A percentile compares a stretch with the other conserved stretches of the same genome.
Evolutionary conservation across 1,284 basidiomycete species (phyloP).

Genomic region (Apiotrichum porosum): DNA sequence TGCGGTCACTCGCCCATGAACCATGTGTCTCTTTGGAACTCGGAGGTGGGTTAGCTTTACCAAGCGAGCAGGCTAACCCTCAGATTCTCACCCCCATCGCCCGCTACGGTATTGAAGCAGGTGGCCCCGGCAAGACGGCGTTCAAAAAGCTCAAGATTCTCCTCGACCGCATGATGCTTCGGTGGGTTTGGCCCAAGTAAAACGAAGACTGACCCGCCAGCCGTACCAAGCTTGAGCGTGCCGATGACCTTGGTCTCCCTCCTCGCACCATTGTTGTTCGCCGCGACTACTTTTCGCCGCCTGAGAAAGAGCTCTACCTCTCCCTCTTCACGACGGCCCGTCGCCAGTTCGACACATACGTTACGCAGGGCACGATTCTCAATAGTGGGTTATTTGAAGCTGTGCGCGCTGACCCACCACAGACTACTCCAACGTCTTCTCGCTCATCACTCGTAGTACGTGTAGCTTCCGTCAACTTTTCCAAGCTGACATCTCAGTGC

Average conservation of each 20-base stretch:
- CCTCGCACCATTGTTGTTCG: constrained; percentile 87
- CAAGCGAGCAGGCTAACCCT: too few species aligned
- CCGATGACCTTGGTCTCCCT: constrained; percentile 95
- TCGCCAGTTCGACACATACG: constrained; percentile 84
- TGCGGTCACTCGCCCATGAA: constrained; percentile 94
- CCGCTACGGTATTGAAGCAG: constrained; percentile 59
- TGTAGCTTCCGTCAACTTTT: background rate
- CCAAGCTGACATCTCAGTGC: constrained; percentile 52
- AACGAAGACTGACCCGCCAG: constrained; percentile 9
- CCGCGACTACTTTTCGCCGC: constrained; percentile 88
- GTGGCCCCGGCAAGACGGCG: constrained; percentile 67
- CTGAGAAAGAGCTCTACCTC: constrained; percentile 93
- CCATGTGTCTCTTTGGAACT: constrained; percentile 60
- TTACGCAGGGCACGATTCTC: constrained; percentile 82
- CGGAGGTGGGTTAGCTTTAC: constrained; percentile 40
- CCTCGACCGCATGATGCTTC: constrained; percentile 93
- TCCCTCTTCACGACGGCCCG: constrained; percentile 90
- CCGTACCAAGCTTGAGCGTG: constrained; percentile 71
- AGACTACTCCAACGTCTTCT: constrained; percentile 95
- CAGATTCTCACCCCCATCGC: constrained; percentile 93
- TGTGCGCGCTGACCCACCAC: background rate
- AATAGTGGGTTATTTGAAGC: constrained; percentile 64
- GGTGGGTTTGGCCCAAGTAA: constrained; percentile 44
- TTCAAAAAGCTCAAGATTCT: constrained; percentile 88
- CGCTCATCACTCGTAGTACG: constrained; percentile 51